Conservation (phyloP, 2,329 filamentous ascomycete species). For the Sporothrix dimorphospora region DNA sequence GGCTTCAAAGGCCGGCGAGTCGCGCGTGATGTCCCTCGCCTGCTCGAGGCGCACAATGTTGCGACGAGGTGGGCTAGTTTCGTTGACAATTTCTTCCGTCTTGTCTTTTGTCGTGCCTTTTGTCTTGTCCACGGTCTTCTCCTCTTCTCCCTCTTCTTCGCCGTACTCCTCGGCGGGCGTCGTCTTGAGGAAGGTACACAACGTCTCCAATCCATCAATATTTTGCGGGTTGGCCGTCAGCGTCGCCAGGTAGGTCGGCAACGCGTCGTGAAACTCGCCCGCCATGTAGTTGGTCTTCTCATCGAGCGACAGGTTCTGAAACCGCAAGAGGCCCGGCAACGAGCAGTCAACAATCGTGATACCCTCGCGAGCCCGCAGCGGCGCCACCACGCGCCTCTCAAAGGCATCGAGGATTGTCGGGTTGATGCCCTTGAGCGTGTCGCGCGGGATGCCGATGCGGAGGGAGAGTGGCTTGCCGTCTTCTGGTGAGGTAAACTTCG, state of each 20-base stretch:
- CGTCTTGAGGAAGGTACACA: conserved; percentile 58
- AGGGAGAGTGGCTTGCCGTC: conserved; percentile 54
- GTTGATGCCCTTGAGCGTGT: conserved; percentile 49
- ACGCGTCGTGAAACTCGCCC: conserved; percentile 62
- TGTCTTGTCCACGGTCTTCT: neutral
- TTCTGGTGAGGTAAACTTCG: conserved; percentile 44
- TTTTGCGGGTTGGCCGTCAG: conserved; percentile 61
- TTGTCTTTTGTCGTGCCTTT: conserved; percentile 59
- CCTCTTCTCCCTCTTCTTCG: conserved; percentile 53
- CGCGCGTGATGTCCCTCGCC: neutral
- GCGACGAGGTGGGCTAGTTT: neutral
- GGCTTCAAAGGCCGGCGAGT: conserved; percentile 43
- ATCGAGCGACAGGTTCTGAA: neutral
- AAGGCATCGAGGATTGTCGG: conserved; percentile 52
- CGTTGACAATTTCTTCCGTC: conserved; percentile 49
- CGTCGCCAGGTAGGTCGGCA: conserved; percentile 59
- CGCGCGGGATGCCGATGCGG: conserved; percentile 66
- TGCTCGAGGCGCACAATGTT: conserved; percentile 29
- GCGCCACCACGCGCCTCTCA: conserved; percentile 51
- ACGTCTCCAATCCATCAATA: conserved; percentile 54
- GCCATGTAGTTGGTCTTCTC: conserved; percentile 31
- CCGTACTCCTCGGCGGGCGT: conserved; percentile 62
- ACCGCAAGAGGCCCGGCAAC: conserved; percentile 51
- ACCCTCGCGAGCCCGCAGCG: conserved; percentile 56
- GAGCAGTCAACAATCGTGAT: conserved; percentile 52